Evolutionary conservation across 108 stramenopile species (phyloP).

Genomic region (Stephanodiscus minutulus): DNA sequence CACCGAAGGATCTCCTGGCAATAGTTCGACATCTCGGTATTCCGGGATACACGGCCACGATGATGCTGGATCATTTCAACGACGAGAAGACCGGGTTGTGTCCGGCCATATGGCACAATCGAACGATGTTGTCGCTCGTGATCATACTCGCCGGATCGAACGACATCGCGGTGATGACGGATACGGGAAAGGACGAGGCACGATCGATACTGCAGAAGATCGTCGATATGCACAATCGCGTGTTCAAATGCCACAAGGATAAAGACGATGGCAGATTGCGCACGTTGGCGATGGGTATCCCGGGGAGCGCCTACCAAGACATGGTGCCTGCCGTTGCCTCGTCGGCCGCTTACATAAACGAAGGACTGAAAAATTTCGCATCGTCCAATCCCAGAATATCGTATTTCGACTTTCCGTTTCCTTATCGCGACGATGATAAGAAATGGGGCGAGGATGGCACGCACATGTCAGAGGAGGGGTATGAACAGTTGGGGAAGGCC

Average conservation of each 20-base stretch:
- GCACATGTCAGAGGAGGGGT: slow-evolving; percentile 67
- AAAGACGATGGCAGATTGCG: slow-evolving; percentile 27
- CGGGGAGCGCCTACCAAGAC: slow-evolving; percentile 65
- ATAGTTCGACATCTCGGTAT: slow-evolving; percentile 60
- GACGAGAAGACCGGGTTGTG: slow-evolving; percentile 43
- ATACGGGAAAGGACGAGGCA: neutral
- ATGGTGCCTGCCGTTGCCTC: slow-evolving; percentile 22
- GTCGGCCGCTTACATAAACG: slow-evolving; percentile 49
- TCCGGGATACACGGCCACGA: slow-evolving; percentile 67
- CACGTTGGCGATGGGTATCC: slow-evolving; percentile 71
- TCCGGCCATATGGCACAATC: slow-evolving; percentile 37
- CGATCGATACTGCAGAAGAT: slow-evolving; percentile 32
- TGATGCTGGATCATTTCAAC: slow-evolving; percentile 55
- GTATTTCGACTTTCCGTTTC: slow-evolving; percentile 63
- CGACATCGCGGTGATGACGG: slow-evolving; percentile 57
- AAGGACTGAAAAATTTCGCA: slow-evolving; percentile 42
- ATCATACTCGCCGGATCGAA: slow-evolving; percentile 72
- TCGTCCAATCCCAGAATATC: slow-evolving; percentile 24
- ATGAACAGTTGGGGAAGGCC: slow-evolving; percentile 56
- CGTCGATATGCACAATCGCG: slow-evolving; percentile 31
- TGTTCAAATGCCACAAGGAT: neutral
- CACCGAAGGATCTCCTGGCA: neutral
- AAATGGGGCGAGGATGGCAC: slow-evolving; percentile 62
- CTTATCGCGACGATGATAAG: slow-evolving; percentile 24
- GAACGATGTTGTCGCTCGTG: slow-evolving; percentile 51